A percentile compares a stretch with the other conserved stretches of the same genome.
These are phyloP conservation scores for Halenospora varia DNA, from an alignment of 495 filamentous ascomycete species.

Conservation along the genomic window DNA sequence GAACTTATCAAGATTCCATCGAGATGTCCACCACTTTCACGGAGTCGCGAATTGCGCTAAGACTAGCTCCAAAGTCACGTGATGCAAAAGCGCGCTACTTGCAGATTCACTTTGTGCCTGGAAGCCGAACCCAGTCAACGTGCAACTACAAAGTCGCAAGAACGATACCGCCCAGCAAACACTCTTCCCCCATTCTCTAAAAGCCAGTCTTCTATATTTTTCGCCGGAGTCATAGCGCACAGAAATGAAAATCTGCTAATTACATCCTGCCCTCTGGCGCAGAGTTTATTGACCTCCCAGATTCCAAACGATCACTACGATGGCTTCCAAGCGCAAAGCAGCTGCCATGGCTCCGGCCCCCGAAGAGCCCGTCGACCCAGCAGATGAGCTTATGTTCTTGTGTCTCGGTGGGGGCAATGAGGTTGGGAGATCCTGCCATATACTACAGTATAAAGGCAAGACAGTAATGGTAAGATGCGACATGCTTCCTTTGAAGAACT, in stretches of 20 bases:
- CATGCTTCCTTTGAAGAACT: background rate
- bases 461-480: slow-evolving; percentile 86
- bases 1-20: background rate
- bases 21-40: background rate
- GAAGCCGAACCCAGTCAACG: no score
- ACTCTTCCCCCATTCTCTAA: no score
- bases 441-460: slow-evolving; percentile 98
- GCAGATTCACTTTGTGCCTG: background rate
- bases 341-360: slow-evolving; percentile 54
- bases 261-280: background rate
- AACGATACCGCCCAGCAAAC: no score
- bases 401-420: slow-evolving; percentile 95
- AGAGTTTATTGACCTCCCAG: background rate
- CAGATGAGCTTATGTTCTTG: slow-evolving; percentile 89
- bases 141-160: no score
- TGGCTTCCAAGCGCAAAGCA: slow-evolving; percentile 76
- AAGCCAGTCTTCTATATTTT: no score
- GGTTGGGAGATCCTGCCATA: slow-evolving; percentile 95
- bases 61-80: background rate
- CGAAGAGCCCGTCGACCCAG: slow-evolving; percentile 68
- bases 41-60: background rate
- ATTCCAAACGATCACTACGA: slow-evolving; percentile 27
- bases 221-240: background rate
- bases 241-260: background rate
- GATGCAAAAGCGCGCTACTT: background rate